Evolutionary conservation across 495 filamentous ascomycete species (phyloP).

Genomic region (Talaromyces adpressus): DNA sequence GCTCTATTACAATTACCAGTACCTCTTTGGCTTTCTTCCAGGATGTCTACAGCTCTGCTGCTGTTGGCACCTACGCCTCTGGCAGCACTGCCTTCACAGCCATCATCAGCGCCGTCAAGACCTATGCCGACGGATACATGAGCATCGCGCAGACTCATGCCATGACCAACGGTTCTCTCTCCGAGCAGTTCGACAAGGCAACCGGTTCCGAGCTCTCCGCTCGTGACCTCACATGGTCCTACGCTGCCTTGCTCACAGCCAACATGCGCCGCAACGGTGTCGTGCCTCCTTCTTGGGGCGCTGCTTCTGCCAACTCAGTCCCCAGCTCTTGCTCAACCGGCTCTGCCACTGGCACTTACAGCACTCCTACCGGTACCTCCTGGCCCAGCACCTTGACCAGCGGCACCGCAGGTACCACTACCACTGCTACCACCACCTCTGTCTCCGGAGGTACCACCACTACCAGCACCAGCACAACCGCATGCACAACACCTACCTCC

Average conservation of each 20-base stretch:
- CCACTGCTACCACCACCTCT: conserved; percentile 23
- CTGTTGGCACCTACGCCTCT: conserved; percentile 32
- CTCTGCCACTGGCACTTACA: conserved; percentile 53
- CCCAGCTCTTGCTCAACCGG: conserved; percentile 46
- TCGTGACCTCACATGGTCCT: conserved; percentile 46
- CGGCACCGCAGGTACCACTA: conserved; percentile 22
- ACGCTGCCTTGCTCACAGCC: conserved; percentile 43
- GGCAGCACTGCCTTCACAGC: conserved; percentile 30
- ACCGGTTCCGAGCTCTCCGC: conserved; percentile 49
- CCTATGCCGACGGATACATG: conserved; percentile 44
- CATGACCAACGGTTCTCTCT: conserved; percentile 44
- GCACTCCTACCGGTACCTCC: conserved; percentile 40
- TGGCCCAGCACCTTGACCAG: conserved; percentile 51
- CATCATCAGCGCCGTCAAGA: conserved; percentile 35
- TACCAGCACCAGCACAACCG: conserved; percentile 21
- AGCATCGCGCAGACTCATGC: conserved; percentile 33
- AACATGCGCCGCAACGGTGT: conserved; percentile 33
- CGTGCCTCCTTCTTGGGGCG: conserved; percentile 51
- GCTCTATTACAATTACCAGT: conserved; percentile 34
- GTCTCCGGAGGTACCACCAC: conserved; percentile 18
- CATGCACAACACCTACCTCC: conserved; percentile 35
- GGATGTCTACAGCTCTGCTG: conserved; percentile 31
- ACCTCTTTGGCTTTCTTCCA: conserved; percentile 34
- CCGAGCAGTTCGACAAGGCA: conserved; percentile 53
- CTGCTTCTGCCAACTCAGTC: conserved; percentile 41